phyloP scores from a whole-genome alignment of 73 alveolate genomes.

The Paramecium primaurelia region DNA sequence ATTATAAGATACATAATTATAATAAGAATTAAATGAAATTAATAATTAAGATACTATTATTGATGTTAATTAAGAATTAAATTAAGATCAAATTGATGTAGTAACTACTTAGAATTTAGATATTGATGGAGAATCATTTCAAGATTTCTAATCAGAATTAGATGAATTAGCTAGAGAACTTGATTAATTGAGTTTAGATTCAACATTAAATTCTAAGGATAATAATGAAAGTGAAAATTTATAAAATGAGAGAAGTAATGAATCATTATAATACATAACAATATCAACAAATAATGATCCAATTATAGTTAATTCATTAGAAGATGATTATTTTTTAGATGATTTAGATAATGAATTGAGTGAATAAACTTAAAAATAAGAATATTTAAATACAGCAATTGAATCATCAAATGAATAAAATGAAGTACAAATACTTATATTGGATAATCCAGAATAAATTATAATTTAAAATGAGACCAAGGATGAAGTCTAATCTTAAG shows the following conservation, averaged over 20 bases:
- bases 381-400: background rate
- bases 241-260: background rate
- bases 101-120: background rate
- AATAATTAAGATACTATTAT: background rate
- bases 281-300: background rate
- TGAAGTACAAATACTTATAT: background rate
- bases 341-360: background rate
- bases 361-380: background rate
- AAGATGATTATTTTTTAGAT: background rate
- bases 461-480: background rate
- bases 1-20: background rate
- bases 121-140: background rate
- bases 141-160: background rate
- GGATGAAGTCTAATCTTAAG: background rate
- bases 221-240: background rate
- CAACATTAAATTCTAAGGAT: background rate
- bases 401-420: background rate
- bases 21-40: background rate
- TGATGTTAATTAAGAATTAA: background rate
- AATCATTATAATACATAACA: background rate
- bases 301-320: background rate
- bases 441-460: background rate
- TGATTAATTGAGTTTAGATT: background rate
- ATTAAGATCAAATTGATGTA: background rate
- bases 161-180: background rate